Base-by-base conservation (phyloP, 2,329 filamentous ascomycete species). In the Botryotinia calthae region DNA sequence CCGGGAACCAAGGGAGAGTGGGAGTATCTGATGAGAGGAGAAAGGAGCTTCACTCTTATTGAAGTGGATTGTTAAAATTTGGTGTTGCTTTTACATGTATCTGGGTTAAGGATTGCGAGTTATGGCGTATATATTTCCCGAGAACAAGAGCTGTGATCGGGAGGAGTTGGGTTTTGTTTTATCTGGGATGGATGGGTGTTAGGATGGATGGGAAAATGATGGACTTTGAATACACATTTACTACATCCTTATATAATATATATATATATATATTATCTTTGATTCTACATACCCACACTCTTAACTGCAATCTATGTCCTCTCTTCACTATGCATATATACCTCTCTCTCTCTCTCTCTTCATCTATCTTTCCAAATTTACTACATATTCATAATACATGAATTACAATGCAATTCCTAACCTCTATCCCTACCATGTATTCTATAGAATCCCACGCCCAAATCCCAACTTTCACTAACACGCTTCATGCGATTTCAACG, bases 1-100 rank as follows among this genome's bases (percentile, higher is more conserved):
- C 89, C 89, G 9, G 85, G 87, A 37, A 90, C 89, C 14, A 84
- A 86, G 58, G 87, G 87, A 8, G 89, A 90, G 80, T 91, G 89
- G 89, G 87, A 87, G 0, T 88, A 88, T 77, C 79, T 91, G 76
- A 87, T 89, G 82, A 77, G 77, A 1, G 85, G 86, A 4, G 82
- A 82, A 65, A 83, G 86, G 22, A 82, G 81, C 62, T 10, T 81
- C 81, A 25, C 84, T 83, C 76, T 82, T 4, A 83, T 83, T 5
- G 85, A 90, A 25, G 86, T 86, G 80, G 88, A 84, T 59, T 88
- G 83, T 76, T 86, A 81, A 67, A 44, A 46, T 44, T 25, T 66
- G 25, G 31, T 62, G n/a, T 74, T 54, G 12, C 56, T 5, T 20
- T 56, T 25, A 28, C 14, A 48, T 48, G 14, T n/a, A 22, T 61